Evolutionary conservation across 257 asterid genomes (phyloP).

Genomic region (Ilex asprella): DNA sequence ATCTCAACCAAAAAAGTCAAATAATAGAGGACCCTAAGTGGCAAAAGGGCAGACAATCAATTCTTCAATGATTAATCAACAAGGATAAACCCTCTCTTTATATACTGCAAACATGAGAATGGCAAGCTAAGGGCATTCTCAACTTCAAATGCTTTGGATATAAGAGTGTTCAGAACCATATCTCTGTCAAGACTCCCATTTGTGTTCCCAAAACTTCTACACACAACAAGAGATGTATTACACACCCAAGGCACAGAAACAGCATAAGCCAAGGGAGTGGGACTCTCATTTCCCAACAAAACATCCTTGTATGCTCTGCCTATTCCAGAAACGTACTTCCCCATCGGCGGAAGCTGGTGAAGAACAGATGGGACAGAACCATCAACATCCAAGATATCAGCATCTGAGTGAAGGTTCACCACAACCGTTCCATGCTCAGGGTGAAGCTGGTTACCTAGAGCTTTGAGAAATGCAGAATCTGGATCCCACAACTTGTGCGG

Average conservation of each 20-base stretch:
- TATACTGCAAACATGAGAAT: slow-evolving; percentile 66
- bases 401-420: slow-evolving; percentile 72
- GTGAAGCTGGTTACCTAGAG: slow-evolving; percentile 50
- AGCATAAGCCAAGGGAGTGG: slow-evolving; percentile 44
- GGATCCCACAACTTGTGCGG: slow-evolving; percentile 69
- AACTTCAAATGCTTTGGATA: slow-evolving; percentile 43
- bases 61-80: slow-evolving; percentile 18
- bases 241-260: slow-evolving; percentile 81
- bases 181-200: slow-evolving; percentile 20
- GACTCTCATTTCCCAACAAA: slow-evolving; percentile 28
- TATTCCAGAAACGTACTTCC: slow-evolving; percentile 43
- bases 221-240: slow-evolving; percentile 64
- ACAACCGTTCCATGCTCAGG: slow-evolving; percentile 78
- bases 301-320: slow-evolving; percentile 46
- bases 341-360: slow-evolving; percentile 30
- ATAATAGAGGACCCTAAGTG: too few relatives aligned
- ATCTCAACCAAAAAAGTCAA: too few relatives aligned
- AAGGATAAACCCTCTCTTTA: slow-evolving; percentile 49
- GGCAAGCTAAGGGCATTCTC: slow-evolving; percentile 50
- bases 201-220: slow-evolving; percentile 41
- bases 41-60: too few relatives aligned
- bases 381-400: slow-evolving; percentile 22
- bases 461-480: slow-evolving; percentile 48
- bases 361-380: slow-evolving; percentile 12
- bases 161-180: slow-evolving; percentile 30